Percentiles rank a stretch among this genome's conserved stretches.
phyloP scores from a whole-genome alignment of 495 filamentous ascomycete genomes.

The Hypoxylon rickii region DNA sequence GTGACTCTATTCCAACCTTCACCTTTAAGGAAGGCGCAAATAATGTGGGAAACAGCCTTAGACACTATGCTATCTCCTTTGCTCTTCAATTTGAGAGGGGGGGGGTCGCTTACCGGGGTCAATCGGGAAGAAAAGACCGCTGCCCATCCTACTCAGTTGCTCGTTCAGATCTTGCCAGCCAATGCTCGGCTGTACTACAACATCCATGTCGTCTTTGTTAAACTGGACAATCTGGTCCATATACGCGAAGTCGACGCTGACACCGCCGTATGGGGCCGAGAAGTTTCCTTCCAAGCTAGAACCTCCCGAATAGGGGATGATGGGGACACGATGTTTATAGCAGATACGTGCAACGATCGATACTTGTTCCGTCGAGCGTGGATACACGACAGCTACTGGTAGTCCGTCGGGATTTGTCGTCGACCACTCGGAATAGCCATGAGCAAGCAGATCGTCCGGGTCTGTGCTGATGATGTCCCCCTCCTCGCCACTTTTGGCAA shows the following conservation, averaged over 20 bases:
- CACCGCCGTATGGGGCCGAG: slow-evolving; percentile 79
- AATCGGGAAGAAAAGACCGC: slow-evolving; percentile 86
- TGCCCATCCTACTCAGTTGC: slow-evolving; percentile 66
- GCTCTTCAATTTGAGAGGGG: not conserved
- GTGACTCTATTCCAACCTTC: not conserved
- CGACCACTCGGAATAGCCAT: slow-evolving; percentile 92
- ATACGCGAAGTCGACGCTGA: slow-evolving; percentile 84
- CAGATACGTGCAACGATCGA: slow-evolving; percentile 79
- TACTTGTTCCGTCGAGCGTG: slow-evolving; percentile 78
- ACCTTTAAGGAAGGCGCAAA: not conserved
- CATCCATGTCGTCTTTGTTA: slow-evolving; percentile 86
- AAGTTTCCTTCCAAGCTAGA: slow-evolving; percentile 90
- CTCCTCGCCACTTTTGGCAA: slow-evolving; percentile 48
- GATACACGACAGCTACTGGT: slow-evolving; percentile 82
- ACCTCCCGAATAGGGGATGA: slow-evolving; percentile 87
- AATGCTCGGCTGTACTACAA: slow-evolving; percentile 87
- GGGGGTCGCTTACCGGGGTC: slow-evolving; percentile 65
- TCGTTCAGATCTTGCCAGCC: slow-evolving; percentile 91
- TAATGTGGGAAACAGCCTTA: not conserved
- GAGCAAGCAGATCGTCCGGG: slow-evolving; percentile 75
- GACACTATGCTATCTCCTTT: not conserved
- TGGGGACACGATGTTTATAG: slow-evolving; percentile 79
- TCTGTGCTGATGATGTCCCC: slow-evolving; percentile 82
- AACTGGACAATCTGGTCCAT: slow-evolving; percentile 84
- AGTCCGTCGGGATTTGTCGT: slow-evolving; percentile 76